Evolutionary conservation across 768 basidiomycete species (phyloP).

Genomic region (Mycena rebaudengoi): DNA sequence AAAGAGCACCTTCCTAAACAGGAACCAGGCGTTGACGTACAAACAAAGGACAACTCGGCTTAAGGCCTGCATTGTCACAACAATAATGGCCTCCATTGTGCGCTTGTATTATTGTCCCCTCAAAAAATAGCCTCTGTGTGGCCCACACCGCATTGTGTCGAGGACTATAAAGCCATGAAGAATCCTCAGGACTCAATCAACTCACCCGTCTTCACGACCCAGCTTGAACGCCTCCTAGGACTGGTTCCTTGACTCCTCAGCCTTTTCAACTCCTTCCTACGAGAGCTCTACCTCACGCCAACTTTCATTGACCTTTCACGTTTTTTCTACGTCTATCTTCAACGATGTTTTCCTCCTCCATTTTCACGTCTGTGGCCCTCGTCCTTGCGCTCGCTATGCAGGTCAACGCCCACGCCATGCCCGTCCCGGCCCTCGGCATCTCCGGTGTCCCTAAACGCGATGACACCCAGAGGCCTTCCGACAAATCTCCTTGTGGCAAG

Average conservation of each 20-base stretch:
- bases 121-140: too few relatives aligned
- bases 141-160: too few relatives aligned
- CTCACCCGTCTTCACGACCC: background rate
- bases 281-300: slow-evolving; percentile 13
- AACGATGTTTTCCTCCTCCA: slow-evolving; percentile 11
- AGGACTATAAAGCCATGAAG: slow-evolving; percentile 14
- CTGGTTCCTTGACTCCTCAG: slow-evolving; percentile 17
- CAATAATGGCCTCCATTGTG: slow-evolving; percentile 7
- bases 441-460: slow-evolving; percentile 2
- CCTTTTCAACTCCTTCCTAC: background rate
- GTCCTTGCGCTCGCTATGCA: slow-evolving; percentile 2
- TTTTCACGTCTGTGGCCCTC: slow-evolving; percentile 5
- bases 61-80: too few relatives aligned
- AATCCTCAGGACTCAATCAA: background rate
- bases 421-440: slow-evolving; percentile 20
- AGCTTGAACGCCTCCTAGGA: slow-evolving; percentile 9
- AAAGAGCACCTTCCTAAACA: slow-evolving; percentile 3
- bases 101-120: background rate
- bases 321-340: background rate
- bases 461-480: slow-evolving; percentile 18
- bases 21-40: background rate
- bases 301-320: background rate
- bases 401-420: slow-evolving; percentile 19
- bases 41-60: too few relatives aligned
- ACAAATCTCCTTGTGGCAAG: slow-evolving; percentile 7